These are phyloP conservation scores for Podospora pseudopauciseta DNA, from an alignment of 495 filamentous ascomycete genomes.

Conservation along the genomic window DNA sequence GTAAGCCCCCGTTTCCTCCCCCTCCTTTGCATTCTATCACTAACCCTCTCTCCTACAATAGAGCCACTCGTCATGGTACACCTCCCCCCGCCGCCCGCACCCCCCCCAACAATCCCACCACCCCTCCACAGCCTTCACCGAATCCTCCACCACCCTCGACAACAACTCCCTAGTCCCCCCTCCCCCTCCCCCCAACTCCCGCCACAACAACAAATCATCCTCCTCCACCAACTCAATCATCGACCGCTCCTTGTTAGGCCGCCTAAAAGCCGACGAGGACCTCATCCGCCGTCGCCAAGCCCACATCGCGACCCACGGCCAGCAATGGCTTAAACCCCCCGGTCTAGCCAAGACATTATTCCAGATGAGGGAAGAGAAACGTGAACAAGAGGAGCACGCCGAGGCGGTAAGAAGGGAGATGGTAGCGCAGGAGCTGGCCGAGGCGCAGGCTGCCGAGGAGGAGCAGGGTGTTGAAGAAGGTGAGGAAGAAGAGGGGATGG, in stretches of 20 bases:
- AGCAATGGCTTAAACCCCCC: constrained; percentile 73
- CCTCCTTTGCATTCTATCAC: not conserved
- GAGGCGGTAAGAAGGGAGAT: constrained; percentile 65
- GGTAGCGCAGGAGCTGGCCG: constrained; percentile 60
- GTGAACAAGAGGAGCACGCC: constrained; percentile 75
- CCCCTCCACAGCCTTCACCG: constrained; percentile 14
- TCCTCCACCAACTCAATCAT: constrained; percentile 26
- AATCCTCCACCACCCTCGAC: constrained; percentile 23
- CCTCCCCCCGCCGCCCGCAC: constrained; percentile 49
- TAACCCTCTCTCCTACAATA: constrained; percentile 23
- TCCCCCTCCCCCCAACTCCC: constrained; percentile 11
- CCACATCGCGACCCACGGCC: constrained; percentile 71
- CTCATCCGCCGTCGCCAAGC: constrained; percentile 62
- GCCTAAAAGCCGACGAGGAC: constrained; percentile 62
- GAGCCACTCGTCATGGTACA: constrained; percentile 72
- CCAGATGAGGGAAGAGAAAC: constrained; percentile 71
- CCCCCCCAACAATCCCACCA: constrained; percentile 30
- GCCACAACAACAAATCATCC: not conserved
- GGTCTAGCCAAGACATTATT: constrained; percentile 73
- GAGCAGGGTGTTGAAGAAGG: constrained; percentile 32
- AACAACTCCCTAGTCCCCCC: constrained; percentile 4
- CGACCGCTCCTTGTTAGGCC: constrained; percentile 53
- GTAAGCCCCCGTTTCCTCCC: constrained; percentile 44
- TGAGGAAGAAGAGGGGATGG: constrained; percentile 29
- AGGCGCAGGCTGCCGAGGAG: constrained; percentile 47